phyloP scores from a whole-genome alignment of 345 rosid species.

The Lenwebbia sp. region DNA sequence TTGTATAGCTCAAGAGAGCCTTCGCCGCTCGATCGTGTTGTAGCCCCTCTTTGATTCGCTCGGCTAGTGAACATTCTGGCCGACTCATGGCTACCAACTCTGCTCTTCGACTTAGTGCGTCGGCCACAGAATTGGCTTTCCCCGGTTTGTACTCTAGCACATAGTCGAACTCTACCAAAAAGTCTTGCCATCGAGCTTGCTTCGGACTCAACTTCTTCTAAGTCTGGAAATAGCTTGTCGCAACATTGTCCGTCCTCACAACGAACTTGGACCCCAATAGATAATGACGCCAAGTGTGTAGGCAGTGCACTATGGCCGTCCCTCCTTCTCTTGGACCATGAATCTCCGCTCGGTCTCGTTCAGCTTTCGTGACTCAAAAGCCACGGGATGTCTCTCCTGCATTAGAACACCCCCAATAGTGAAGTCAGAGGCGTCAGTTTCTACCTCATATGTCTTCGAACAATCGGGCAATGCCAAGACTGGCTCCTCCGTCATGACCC shows the following conservation, averaged over 20 bases:
- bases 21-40: fast-evolving
- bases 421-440: neutral
- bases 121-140: neutral
- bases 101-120: neutral
- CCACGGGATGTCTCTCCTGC: neutral
- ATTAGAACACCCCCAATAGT: neutral
- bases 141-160: neutral
- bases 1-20: no score
- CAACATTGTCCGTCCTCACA: neutral
- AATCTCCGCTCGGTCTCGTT: neutral
- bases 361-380: neutral
- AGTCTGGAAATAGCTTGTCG: neutral
- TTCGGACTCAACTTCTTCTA: neutral
- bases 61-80: neutral
- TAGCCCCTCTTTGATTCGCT: fast-evolving
- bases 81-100: neutral
- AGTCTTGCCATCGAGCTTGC: neutral
- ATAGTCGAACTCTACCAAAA: neutral
- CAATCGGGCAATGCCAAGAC: neutral
- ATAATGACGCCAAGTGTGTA: neutral
- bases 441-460: no score
- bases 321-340: neutral
- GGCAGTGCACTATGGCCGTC: neutral
- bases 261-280: neutral
- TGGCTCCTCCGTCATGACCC: neutral